Percentiles rank a stretch among this genome's conserved stretches.
Evolutionary conservation across 768 basidiomycete genomes (phyloP).

Genomic region (Amyloporia xantha): DNA sequence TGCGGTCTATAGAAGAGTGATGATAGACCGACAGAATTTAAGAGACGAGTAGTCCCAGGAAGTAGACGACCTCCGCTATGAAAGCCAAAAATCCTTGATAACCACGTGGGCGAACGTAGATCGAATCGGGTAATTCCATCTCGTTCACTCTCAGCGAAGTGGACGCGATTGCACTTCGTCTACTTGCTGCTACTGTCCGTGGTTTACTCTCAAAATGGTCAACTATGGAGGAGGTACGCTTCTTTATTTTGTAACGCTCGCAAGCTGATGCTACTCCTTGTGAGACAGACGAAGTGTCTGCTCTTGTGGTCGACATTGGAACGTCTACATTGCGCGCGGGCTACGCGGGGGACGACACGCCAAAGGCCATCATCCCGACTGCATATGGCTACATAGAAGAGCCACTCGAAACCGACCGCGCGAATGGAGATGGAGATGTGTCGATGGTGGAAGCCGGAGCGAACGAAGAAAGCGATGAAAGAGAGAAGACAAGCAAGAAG

Average conservation of each 20-base stretch:
- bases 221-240: slow-evolving; percentile 80
- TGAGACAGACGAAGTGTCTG: slow-evolving; percentile 86
- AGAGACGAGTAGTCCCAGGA: background rate
- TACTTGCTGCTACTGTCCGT: background rate
- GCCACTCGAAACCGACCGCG: background rate
- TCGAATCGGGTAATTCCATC: slow-evolving; percentile 21
- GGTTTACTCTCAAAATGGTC: slow-evolving; percentile 43
- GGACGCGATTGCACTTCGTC: background rate
- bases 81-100: slow-evolving; percentile 18
- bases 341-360: slow-evolving; percentile 95
- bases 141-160: background rate
- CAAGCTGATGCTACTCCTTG: background rate
- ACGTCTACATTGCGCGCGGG: slow-evolving; percentile 86
- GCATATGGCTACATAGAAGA: slow-evolving; percentile 68
- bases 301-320: slow-evolving; percentile 93
- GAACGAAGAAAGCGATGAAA: slow-evolving; percentile 21
- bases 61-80: slow-evolving; percentile 5
- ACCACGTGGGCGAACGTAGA: slow-evolving; percentile 17
- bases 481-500: slow-evolving; percentile 27
- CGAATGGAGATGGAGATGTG: slow-evolving; percentile 37
- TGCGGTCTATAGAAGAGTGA: background rate
- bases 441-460: slow-evolving; percentile 42
- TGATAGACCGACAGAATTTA: too few relatives aligned
- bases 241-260: too few relatives aligned
- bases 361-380: slow-evolving; percentile 87